Percentiles rank a stretch among this genome's conserved stretches.
These are phyloP conservation scores for Coleophoma eucalyptorum DNA, from an alignment of 2,329 filamentous ascomycete species.

Conservation along the genomic window DNA sequence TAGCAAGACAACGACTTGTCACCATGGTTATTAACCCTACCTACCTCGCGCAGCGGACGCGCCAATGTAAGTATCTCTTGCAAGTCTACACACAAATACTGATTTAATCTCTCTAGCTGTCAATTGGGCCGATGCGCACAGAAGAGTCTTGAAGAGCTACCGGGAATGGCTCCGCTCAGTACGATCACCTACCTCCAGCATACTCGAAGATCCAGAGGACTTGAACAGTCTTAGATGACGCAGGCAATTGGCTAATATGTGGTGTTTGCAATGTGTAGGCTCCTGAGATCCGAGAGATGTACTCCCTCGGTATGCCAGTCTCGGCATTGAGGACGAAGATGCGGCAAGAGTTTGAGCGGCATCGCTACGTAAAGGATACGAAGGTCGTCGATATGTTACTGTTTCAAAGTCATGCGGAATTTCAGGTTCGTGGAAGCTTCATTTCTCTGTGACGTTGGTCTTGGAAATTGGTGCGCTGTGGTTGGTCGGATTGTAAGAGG, in stretches of 20 bases:
- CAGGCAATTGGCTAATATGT: no score
- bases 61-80: conserved; percentile 59
- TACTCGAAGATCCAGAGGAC: no score
- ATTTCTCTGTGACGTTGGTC: no score
- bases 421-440: conserved; percentile 60
- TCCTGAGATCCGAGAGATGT: conserved; percentile 96
- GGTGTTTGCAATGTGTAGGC: conserved; percentile 51
- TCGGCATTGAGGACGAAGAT: conserved; percentile 88
- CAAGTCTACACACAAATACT: conserved; percentile 38
- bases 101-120: conserved; percentile 53
- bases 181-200: conserved; percentile 35
- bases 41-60: conserved; percentile 79
- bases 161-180: conserved; percentile 95
- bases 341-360: conserved; percentile 93
- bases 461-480: no score
- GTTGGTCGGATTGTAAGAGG: neutral
- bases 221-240: no score
- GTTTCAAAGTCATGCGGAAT: conserved; percentile 88
- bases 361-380: conserved; percentile 89
- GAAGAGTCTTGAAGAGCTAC: conserved; percentile 84
- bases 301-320: conserved; percentile 85
- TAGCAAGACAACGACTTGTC: conserved; percentile 31
- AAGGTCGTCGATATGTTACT: conserved; percentile 84
- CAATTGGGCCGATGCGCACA: conserved; percentile 86
- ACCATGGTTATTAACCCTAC: conserved; percentile 88